Conservation (phyloP, 495 filamentous ascomycete species). For the Annulohypoxylon moriforme region DNA sequence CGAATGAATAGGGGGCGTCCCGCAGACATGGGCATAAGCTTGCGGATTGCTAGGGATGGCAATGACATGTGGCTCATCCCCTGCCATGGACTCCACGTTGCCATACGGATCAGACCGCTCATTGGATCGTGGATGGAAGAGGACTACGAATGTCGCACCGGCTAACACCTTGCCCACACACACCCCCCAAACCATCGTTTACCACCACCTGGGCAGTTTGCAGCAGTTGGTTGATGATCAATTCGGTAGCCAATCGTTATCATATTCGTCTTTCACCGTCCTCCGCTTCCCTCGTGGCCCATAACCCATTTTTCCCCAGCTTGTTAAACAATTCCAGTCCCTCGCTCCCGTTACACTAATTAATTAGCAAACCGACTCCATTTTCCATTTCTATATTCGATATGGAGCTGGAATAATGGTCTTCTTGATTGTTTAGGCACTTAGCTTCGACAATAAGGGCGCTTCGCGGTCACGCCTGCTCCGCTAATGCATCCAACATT, state of each 20-base stretch:
- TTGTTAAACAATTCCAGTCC: slow-evolving; percentile 30
- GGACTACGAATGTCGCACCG: slow-evolving; percentile 25
- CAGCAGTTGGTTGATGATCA: slow-evolving; percentile 31
- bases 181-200: slow-evolving; percentile 27
- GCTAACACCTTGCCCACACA: slow-evolving; percentile 5
- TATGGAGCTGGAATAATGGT: slow-evolving; percentile 1
- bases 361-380: slow-evolving; percentile 6
- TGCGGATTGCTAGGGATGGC: neutral
- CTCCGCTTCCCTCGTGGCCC: slow-evolving; percentile 30
- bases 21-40: slow-evolving; percentile 17
- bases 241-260: slow-evolving; percentile 44
- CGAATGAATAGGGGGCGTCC: slow-evolving; percentile 28
- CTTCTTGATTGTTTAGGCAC: slow-evolving; percentile 12
- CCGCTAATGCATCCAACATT: slow-evolving; percentile 18
- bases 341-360: slow-evolving; percentile 21
- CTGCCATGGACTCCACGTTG: slow-evolving; percentile 43
- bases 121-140: slow-evolving; percentile 39
- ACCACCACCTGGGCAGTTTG: slow-evolving; percentile 16
- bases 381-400: slow-evolving; percentile 4
- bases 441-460: slow-evolving; percentile 4
- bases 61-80: slow-evolving; percentile 40
- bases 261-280: slow-evolving; percentile 24
- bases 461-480: slow-evolving; percentile 2
- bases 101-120: slow-evolving; percentile 21
- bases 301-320: slow-evolving; percentile 26